These are phyloP conservation scores for Diospyros lotus DNA, from an alignment of 148 eudicot species.

Conservation along the genomic window DNA sequence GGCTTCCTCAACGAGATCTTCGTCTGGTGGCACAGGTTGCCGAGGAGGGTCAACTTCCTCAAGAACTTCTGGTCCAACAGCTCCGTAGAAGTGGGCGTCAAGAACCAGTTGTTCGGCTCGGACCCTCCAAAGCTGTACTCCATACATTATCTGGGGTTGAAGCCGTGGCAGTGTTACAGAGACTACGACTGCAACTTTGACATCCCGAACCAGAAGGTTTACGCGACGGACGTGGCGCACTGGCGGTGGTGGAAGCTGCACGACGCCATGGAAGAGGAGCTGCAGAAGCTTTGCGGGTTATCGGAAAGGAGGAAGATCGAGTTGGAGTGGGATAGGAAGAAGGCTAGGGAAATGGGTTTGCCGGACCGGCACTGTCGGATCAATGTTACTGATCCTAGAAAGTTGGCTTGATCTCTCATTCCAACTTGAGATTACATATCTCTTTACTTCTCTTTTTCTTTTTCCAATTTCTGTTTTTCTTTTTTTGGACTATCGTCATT, in stretches of 20 bases:
- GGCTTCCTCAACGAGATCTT: slow-evolving; percentile 87
- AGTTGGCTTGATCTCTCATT: slow-evolving; percentile 3
- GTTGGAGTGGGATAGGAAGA: slow-evolving; percentile 58
- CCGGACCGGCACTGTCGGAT: slow-evolving; percentile 58
- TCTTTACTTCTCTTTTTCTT: background rate
- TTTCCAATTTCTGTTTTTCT: slow-evolving; percentile 2
- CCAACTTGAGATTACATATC: no score
- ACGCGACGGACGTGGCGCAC: slow-evolving; percentile 87
- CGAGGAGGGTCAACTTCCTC: slow-evolving; percentile 72
- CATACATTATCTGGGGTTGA: slow-evolving; percentile 79
- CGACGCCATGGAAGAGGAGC: slow-evolving; percentile 57
- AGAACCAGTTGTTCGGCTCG: slow-evolving; percentile 66
- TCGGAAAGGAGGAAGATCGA: slow-evolving; percentile 51
- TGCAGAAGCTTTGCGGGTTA: slow-evolving; percentile 59
- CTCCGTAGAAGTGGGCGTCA: slow-evolving; percentile 40
- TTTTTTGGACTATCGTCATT: background rate
- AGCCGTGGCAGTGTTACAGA: slow-evolving; percentile 91
- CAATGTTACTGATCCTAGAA: slow-evolving; percentile 74
- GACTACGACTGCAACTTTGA: slow-evolving; percentile 97
- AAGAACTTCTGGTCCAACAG: slow-evolving; percentile 88
- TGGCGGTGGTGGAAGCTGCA: slow-evolving; percentile 80
- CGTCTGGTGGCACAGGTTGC: slow-evolving; percentile 95
- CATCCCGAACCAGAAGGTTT: slow-evolving; percentile 43
- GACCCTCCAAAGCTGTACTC: slow-evolving; percentile 73
- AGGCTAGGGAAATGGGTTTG: slow-evolving; percentile 45